phyloP scores from a whole-genome alignment of 768 basidiomycete genomes.

The Russula griseocarnosa region DNA sequence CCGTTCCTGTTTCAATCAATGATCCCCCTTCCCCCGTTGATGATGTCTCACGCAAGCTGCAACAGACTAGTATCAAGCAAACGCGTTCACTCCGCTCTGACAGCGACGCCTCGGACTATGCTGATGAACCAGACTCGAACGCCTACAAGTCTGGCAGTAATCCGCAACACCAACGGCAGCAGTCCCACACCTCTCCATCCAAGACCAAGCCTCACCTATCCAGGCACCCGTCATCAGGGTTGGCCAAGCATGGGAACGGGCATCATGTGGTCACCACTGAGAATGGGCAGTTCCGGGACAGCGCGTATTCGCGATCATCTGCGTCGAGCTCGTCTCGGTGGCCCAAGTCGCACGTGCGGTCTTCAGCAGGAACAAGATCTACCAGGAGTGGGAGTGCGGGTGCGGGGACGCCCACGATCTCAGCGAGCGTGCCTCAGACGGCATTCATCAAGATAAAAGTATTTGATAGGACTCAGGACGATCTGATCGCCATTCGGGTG shows the following conservation, averaged over 20 bases:
- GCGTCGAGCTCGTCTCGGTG: conserved; percentile 28
- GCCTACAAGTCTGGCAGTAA: conserved; percentile 7
- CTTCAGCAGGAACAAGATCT: conserved; percentile 43
- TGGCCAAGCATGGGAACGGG: conserved; percentile 2
- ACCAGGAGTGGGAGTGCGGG: conserved; percentile 50
- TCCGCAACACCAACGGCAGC: conserved; percentile 27
- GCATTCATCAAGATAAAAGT: conserved; percentile 99
- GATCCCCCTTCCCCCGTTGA: conserved; percentile 38
- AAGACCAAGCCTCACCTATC: conserved; percentile 9
- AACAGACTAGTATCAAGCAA: conserved; percentile 38
- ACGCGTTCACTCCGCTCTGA: conserved; percentile 46
- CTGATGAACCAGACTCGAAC: conserved; percentile 30
- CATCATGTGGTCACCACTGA: background rate
- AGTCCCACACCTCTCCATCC: conserved; percentile 29
- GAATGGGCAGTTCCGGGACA: conserved; percentile 29
- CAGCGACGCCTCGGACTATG: conserved; percentile 60
- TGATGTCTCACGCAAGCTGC: conserved; percentile 33
- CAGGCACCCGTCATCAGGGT: conserved; percentile 14
- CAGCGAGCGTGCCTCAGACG: conserved; percentile 70
- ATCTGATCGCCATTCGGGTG: conserved; percentile 94
- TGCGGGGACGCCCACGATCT: conserved; percentile 67
- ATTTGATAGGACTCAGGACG: conserved; percentile 88
- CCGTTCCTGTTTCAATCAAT: conserved; percentile 32
- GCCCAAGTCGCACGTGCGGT: conserved; percentile 28
- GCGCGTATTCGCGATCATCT: conserved; percentile 35